These are phyloP conservation scores for Trametes villosa DNA, from an alignment of 768 basidiomycete genomes.

Conservation along the genomic window DNA sequence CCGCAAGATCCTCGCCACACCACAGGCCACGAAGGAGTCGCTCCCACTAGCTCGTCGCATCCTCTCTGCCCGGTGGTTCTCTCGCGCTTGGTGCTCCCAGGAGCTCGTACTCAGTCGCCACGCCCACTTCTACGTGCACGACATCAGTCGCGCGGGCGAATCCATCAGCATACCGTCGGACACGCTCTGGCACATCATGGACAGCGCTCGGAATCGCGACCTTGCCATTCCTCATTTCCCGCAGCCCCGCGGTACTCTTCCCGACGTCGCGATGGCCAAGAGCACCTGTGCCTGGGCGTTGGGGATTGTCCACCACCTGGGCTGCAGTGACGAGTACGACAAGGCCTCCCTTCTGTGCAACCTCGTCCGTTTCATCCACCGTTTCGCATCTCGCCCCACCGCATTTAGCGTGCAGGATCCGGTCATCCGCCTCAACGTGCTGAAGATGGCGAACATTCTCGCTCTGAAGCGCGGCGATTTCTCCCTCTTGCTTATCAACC, in stretches of 20 bases:
- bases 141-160: neutral
- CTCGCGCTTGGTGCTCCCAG: constrained; percentile 20
- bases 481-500: constrained; percentile 13
- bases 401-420: neutral
- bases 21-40: neutral
- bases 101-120: constrained; percentile 12
- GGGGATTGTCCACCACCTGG: constrained; percentile 3
- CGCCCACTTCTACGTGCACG: constrained; percentile 8
- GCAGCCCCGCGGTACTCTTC: constrained; percentile 5
- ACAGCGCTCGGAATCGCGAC: neutral
- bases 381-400: constrained; percentile 5
- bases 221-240: constrained; percentile 4
- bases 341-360: constrained; percentile 12
- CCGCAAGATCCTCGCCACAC: neutral
- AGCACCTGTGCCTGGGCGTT: constrained; percentile 10
- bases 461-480: constrained; percentile 12
- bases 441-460: constrained; percentile 16
- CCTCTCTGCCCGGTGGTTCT: constrained; percentile 14
- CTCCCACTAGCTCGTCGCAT: neutral
- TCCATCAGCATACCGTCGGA: neutral
- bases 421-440: constrained; percentile 2
- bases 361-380: constrained; percentile 10
- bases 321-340: constrained; percentile 19
- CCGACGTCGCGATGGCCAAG: neutral
- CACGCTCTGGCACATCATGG: constrained; percentile 7